Percentiles rank a stretch among this genome's conserved stretches.
phyloP scores from a whole-genome alignment of 345 rosid species.

The Raphanus raphanistrum region DNA sequence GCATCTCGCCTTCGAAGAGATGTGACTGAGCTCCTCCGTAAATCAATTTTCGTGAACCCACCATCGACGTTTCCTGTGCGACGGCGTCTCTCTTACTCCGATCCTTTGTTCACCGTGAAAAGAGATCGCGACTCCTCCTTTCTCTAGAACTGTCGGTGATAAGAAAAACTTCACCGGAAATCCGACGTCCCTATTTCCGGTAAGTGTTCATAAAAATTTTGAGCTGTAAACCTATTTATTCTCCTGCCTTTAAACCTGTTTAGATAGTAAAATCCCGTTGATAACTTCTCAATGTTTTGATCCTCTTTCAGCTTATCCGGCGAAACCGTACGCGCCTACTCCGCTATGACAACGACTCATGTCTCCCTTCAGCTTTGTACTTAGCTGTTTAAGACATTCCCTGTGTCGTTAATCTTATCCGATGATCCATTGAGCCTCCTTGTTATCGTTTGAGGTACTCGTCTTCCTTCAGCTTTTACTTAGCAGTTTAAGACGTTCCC shows the following conservation, averaged over 20 bases:
- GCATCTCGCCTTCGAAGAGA: neutral
- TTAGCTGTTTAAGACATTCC: neutral
- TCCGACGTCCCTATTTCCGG: neutral
- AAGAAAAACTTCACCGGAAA: neutral
- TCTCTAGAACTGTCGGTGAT: neutral
- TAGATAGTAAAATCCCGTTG: too few species aligned
- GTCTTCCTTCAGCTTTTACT: too few species aligned
- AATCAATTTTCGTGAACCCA: neutral
- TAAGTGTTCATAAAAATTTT: neutral
- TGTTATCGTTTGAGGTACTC: too few species aligned
- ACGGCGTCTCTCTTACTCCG: neutral
- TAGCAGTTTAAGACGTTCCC: too few species aligned
- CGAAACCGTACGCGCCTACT: neutral
- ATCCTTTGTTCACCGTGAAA: neutral
- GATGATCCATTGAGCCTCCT: too few species aligned
- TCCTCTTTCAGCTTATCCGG: too few species aligned
- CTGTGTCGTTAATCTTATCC: too few species aligned
- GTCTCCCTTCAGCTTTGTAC: too few species aligned
- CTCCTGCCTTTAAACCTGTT: too few species aligned
- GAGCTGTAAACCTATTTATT: too few species aligned
- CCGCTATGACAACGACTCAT: too few species aligned
- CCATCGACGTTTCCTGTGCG: neutral
- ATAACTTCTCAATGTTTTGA: too few species aligned
- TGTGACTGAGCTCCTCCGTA: neutral
- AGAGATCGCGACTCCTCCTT: neutral